A percentile compares a stretch with the other conserved stretches of the same genome.
These are phyloP conservation scores for Ceratocystis lukuohia DNA, from an alignment of 2,329 filamentous ascomycete species.

Conservation along the genomic window DNA sequence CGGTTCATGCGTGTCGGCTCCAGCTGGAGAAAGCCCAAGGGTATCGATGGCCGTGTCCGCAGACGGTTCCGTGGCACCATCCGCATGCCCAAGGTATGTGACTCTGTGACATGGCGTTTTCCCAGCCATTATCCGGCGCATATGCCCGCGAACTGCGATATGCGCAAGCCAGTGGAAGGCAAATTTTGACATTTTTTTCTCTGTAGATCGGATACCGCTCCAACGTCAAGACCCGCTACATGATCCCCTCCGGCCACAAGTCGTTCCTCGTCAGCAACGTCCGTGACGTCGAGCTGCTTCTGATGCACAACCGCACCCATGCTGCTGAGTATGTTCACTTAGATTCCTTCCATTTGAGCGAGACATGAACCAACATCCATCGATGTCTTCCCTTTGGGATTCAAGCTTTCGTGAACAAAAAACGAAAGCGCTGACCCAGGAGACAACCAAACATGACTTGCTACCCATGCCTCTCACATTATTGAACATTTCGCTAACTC, in stretches of 20 bases:
- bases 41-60: conserved; percentile 97
- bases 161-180: neutral
- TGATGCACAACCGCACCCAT: conserved; percentile 99
- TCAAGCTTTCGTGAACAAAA: neutral
- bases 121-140: neutral
- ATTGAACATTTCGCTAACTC: conserved; percentile 27
- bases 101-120: neutral
- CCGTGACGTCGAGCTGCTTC: conserved; percentile 87
- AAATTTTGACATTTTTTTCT: conserved; percentile 6
- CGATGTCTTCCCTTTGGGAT: neutral
- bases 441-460: neutral
- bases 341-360: neutral
- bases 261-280: conserved; percentile 97
- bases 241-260: conserved; percentile 99
- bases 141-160: neutral
- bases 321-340: conserved; percentile 75
- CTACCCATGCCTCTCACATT: neutral
- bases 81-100: conserved; percentile 93
- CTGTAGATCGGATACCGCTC: conserved; percentile 88
- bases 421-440: neutral
- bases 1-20: conserved; percentile 83
- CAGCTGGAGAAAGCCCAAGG: conserved; percentile 99
- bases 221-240: conserved; percentile 98
- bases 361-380: neutral
- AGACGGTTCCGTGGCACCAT: conserved; percentile 93